Percentiles rank a stretch among this genome's conserved stretches.
Conservation (phyloP, 257 asterid species). For the Eucommia ulmoides region DNA sequence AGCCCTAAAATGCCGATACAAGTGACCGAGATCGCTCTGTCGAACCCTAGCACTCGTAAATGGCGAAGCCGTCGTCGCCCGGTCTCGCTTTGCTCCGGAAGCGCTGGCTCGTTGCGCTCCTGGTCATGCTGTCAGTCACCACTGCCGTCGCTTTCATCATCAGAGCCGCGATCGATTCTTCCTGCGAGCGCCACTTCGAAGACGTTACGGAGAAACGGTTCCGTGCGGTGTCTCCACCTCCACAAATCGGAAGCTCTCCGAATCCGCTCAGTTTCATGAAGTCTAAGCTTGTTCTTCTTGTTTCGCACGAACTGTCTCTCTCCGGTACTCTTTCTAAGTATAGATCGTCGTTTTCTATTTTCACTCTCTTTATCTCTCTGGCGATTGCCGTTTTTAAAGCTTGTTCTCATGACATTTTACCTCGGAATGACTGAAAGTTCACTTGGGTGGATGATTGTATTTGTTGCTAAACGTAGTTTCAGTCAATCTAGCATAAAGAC, state of each 20-base stretch:
- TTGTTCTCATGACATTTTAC: too few relatives aligned
- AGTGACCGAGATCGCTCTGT: too few relatives aligned
- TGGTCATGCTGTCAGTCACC: slow-evolving; percentile 40
- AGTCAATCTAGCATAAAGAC: too few relatives aligned
- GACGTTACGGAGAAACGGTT: slow-evolving; percentile 16
- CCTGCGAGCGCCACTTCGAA: slow-evolving; percentile 23
- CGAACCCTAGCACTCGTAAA: slow-evolving; percentile 5
- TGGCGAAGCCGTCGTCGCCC: slow-evolving; percentile 40
- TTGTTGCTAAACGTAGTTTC: too few relatives aligned
- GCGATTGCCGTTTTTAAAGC: too few relatives aligned
- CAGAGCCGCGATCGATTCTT: slow-evolving; percentile 52
- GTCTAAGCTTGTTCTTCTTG: slow-evolving; percentile 62
- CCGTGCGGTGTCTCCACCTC: slow-evolving; percentile 7
- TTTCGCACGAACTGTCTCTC: slow-evolving; percentile 82
- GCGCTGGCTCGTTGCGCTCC: slow-evolving; percentile 35
- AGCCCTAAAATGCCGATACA: too few relatives aligned
- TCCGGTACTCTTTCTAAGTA: slow-evolving; percentile 45
- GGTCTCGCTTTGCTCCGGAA: slow-evolving; percentile 21
- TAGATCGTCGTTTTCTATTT: too few relatives aligned
- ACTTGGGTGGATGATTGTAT: too few relatives aligned
- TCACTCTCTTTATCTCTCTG: too few relatives aligned
- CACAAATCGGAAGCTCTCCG: slow-evolving; percentile 10
- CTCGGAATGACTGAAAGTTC: too few relatives aligned
- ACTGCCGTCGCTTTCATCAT: slow-evolving; percentile 51
- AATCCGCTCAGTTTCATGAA: slow-evolving; percentile 55